These are phyloP conservation scores for Gliomastix tumulicola DNA, from an alignment of 2,329 filamentous ascomycete genomes.

Conservation along the genomic window DNA sequence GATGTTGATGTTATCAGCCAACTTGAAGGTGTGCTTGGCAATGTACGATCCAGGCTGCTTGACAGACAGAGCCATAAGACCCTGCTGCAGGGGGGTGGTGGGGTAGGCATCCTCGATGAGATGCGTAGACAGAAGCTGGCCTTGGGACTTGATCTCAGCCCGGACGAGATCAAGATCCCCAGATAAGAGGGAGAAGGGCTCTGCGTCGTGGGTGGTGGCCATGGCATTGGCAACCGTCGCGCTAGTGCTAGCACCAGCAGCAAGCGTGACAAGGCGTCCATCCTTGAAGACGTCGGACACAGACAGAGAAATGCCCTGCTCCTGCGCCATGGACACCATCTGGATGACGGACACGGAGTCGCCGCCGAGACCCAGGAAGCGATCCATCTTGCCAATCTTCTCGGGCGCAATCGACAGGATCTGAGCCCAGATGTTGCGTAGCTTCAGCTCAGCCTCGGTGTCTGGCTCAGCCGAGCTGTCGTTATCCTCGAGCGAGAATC, in stretches of 20 bases:
- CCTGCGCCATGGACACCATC: constrained; percentile 2
- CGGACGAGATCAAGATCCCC: neutral
- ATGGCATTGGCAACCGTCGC: neutral
- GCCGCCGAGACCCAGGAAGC: constrained; percentile 8
- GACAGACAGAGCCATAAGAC: constrained; percentile 21
- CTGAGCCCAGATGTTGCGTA: constrained; percentile 1
- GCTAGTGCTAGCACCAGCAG: neutral
- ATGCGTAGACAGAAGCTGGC: neutral
- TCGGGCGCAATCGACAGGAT: constrained; percentile 2
- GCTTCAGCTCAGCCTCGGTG: neutral
- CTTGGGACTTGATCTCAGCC: neutral
- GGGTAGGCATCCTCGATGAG: constrained; percentile 23
- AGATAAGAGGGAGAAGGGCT: constrained; percentile 1
- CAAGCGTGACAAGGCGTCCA: constrained; percentile 13
- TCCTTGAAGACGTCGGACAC: constrained; percentile 41
- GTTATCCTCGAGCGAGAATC: constrained; percentile 10
- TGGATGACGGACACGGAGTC: constrained; percentile 9
- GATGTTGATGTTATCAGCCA: constrained; percentile 9
- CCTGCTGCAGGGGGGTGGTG: constrained; percentile 26
- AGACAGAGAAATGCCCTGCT: constrained; percentile 6
- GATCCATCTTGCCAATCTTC: constrained; percentile 3
- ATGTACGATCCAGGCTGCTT: constrained; percentile 22
- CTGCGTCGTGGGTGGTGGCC: neutral
- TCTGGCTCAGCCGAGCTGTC: constrained; percentile 11
- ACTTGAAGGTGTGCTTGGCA: constrained; percentile 13